A percentile compares a stretch with the other conserved stretches of the same genome.
phyloP scores from a whole-genome alignment of 257 asterid genomes.

The Solanum corneliomulleri region DNA sequence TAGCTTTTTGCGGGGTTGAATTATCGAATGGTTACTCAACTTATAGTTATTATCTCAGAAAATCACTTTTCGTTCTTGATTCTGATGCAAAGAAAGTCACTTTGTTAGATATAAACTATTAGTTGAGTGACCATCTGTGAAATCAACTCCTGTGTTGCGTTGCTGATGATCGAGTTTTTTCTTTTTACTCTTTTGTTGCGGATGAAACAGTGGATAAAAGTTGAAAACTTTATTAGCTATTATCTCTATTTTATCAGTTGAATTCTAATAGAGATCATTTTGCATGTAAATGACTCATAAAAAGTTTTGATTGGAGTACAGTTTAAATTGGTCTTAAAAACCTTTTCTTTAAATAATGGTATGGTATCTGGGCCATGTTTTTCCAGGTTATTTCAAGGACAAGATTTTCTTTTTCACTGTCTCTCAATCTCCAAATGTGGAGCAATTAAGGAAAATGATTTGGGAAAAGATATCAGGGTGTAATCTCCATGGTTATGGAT shows the following conservation, averaged over 20 bases:
- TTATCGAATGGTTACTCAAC: not conserved
- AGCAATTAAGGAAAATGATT: slow-evolving; percentile 49
- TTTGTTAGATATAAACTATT: not conserved
- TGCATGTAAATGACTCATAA: not conserved
- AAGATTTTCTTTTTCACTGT: slow-evolving; percentile 63
- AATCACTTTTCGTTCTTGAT: not conserved
- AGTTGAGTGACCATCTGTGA: not conserved
- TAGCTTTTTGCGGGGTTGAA: not conserved
- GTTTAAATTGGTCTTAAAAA: not conserved
- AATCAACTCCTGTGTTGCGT: not conserved
- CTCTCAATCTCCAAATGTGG: slow-evolving; percentile 86
- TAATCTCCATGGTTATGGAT: not conserved
- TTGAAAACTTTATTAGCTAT: not conserved
- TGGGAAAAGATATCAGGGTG: slow-evolving; percentile 54
- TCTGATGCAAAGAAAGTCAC: not conserved
- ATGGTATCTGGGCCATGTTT: not conserved
- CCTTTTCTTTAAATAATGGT: not conserved
- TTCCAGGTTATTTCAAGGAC: slow-evolving; percentile 57
- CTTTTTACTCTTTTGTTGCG: not conserved
- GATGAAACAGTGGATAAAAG: not conserved
- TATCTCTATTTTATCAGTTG: not conserved
- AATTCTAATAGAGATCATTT: not conserved
- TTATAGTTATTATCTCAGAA: not conserved
- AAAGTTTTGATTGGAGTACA: not conserved
- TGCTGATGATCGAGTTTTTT: slow-evolving; percentile 30